Conservation (phyloP, 2,329 filamentous ascomycete genomes). For the Chaetothyriales sp. region DNA sequence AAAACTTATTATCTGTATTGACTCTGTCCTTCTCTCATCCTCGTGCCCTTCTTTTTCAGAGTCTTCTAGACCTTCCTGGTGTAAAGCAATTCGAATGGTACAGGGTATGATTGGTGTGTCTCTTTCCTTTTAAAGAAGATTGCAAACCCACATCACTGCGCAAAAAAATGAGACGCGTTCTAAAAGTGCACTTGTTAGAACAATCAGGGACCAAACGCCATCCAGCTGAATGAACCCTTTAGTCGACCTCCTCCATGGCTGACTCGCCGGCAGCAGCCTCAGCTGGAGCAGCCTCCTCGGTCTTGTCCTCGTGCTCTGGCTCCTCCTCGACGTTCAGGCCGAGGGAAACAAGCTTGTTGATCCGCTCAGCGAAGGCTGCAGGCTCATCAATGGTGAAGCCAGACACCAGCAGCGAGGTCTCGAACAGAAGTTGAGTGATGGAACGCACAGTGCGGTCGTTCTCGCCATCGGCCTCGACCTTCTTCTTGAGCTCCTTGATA, state of each 20-base stretch:
- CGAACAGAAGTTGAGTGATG: conserved; percentile 94
- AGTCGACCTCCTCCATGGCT: conserved; percentile 99
- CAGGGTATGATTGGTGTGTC: background rate
- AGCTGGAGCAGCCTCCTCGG: conserved; percentile 40
- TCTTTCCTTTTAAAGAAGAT: background rate
- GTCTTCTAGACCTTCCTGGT: background rate
- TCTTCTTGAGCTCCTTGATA: conserved; percentile 98
- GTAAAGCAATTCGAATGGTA: background rate
- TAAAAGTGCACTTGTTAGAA: background rate
- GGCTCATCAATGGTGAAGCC: conserved; percentile 99
- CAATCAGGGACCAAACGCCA: too few relatives aligned
- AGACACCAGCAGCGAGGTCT: conserved; percentile 95
- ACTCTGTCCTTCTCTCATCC: too few relatives aligned
- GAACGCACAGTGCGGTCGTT: conserved; percentile 98
- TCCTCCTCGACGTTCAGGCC: conserved; percentile 96
- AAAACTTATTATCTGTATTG: background rate
- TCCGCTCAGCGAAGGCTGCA: conserved; percentile 92
- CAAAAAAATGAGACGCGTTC: background rate
- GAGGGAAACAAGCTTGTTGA: conserved; percentile 98
- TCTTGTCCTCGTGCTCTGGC: conserved; percentile 51
- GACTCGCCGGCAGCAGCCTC: conserved; percentile 62
- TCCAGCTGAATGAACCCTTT: conserved; percentile 22
- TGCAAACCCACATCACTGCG: background rate
- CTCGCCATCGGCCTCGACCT: conserved; percentile 95
- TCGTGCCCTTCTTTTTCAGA: too few relatives aligned